These are phyloP conservation scores for Umbilicus rupestris DNA, from an alignment of 164 flowering plant genomes.

Conservation along the genomic window DNA sequence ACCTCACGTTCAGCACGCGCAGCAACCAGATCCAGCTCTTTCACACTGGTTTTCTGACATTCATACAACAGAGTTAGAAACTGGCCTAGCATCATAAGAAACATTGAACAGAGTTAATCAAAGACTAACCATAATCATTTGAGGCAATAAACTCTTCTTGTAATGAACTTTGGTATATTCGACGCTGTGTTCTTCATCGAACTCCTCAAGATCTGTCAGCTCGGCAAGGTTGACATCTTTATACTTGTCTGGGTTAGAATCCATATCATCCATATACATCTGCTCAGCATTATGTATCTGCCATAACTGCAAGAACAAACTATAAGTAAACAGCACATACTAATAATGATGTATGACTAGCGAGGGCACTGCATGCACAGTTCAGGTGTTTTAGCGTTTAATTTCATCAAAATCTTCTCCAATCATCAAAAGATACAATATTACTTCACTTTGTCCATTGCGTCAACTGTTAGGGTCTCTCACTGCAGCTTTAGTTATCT, in stretches of 20 bases:
- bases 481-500: no score
- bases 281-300: slow-evolving; percentile 91
- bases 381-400: no score
- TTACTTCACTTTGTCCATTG: no score
- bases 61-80: neutral
- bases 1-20: slow-evolving; percentile 95
- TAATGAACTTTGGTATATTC: slow-evolving; percentile 46
- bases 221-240: slow-evolving; percentile 49
- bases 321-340: neutral
- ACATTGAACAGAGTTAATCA: neutral
- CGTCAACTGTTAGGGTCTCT: no score
- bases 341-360: neutral
- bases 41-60: slow-evolving; percentile 69
- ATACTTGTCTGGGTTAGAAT: slow-evolving; percentile 78
- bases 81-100: neutral
- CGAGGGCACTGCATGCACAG: no score
- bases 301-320: slow-evolving; percentile 62
- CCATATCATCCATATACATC: slow-evolving; percentile 83
- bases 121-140: slow-evolving; percentile 52
- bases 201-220: slow-evolving; percentile 46
- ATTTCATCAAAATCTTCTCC: no score
- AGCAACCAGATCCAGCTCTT: slow-evolving; percentile 85
- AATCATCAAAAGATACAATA: no score
- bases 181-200: slow-evolving; percentile 56
- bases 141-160: slow-evolving; percentile 53